phyloP scores from a whole-genome alignment of 768 basidiomycete genomes.

The Solioccasus polychromus region DNA sequence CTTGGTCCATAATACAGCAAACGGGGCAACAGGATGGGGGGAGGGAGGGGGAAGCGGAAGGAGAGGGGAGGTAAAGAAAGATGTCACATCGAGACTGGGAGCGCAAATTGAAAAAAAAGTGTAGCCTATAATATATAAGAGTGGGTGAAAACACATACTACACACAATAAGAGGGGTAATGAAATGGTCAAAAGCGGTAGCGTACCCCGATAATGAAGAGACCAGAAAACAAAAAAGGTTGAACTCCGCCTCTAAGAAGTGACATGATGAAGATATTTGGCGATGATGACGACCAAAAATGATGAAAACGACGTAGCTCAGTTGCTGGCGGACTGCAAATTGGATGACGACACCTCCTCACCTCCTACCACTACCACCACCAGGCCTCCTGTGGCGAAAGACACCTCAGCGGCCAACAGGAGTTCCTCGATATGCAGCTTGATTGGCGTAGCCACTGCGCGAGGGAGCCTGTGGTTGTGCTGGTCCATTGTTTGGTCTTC shows the following conservation, averaged over 20 bases:
- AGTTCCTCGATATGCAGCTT: slow-evolving; percentile 27
- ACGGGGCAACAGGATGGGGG: background rate
- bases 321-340: slow-evolving; percentile 11
- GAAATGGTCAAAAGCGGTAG: slow-evolving; percentile 13
- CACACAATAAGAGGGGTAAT: slow-evolving; percentile 10
- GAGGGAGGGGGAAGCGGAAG: background rate
- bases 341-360: slow-evolving; percentile 6
- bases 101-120: slow-evolving; percentile 10
- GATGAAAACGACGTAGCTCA: slow-evolving; percentile 12
- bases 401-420: slow-evolving; percentile 27
- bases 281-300: slow-evolving; percentile 14
- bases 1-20: slow-evolving; percentile 18
- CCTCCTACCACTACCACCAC: background rate
- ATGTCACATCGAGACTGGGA: slow-evolving; percentile 22
- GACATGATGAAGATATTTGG: slow-evolving; percentile 12
- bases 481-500: slow-evolving; percentile 27
- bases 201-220: slow-evolving; percentile 6
- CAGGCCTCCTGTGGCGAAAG: background rate
- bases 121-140: slow-evolving; percentile 33
- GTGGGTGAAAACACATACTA: slow-evolving; percentile 24
- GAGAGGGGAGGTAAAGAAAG: slow-evolving; percentile 1
- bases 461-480: slow-evolving; percentile 21
- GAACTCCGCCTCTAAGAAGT: slow-evolving; percentile 9
- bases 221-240: slow-evolving; percentile 10
- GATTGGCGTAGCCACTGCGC: slow-evolving; percentile 23